phyloP scores from a whole-genome alignment of 2,329 filamentous ascomycete species.

The Pseudogymnoascus sp. region DNA sequence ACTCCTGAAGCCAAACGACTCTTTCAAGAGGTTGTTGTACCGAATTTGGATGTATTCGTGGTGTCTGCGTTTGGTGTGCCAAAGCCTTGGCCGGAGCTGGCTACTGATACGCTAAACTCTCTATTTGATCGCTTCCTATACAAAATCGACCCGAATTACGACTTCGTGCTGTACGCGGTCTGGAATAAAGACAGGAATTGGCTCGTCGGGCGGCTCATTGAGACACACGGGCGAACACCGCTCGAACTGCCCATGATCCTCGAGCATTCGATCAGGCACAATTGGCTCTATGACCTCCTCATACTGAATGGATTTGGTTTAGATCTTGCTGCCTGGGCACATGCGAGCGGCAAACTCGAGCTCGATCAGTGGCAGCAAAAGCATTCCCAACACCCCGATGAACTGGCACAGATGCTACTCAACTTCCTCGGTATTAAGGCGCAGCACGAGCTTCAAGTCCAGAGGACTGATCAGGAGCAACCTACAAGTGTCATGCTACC shows the following conservation, averaged over 20 bases:
- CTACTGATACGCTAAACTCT: constrained; percentile 65
- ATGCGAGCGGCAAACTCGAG: constrained; percentile 72
- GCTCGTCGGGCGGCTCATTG: constrained; percentile 73
- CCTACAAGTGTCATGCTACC: constrained; percentile 66
- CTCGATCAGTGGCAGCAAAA: constrained; percentile 72
- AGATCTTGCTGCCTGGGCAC: constrained; percentile 77
- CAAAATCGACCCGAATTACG: constrained; percentile 68
- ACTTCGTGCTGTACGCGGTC: constrained; percentile 83
- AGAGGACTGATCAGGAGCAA: constrained; percentile 58
- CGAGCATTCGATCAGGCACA: constrained; percentile 71
- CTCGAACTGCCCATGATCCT: constrained; percentile 62
- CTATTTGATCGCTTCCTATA: constrained; percentile 77
- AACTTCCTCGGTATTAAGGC: constrained; percentile 83
- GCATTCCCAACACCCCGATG: constrained; percentile 55
- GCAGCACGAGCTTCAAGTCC: constrained; percentile 66
- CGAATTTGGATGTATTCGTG: constrained; percentile 70
- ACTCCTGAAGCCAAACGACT: constrained; percentile 55
- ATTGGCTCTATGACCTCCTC: constrained; percentile 70
- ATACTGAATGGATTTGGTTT: constrained; percentile 67
- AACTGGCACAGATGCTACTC: constrained; percentile 62
- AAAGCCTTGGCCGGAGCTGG: constrained; percentile 67
- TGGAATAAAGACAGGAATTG: constrained; percentile 88
- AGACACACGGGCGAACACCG: constrained; percentile 63
- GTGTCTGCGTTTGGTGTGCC: constrained; percentile 70
- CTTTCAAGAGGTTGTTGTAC: constrained; percentile 59